Base-by-base conservation (phyloP, 2,329 filamentous ascomycete species). In the Pseudogymnoascus sp. region DNA sequence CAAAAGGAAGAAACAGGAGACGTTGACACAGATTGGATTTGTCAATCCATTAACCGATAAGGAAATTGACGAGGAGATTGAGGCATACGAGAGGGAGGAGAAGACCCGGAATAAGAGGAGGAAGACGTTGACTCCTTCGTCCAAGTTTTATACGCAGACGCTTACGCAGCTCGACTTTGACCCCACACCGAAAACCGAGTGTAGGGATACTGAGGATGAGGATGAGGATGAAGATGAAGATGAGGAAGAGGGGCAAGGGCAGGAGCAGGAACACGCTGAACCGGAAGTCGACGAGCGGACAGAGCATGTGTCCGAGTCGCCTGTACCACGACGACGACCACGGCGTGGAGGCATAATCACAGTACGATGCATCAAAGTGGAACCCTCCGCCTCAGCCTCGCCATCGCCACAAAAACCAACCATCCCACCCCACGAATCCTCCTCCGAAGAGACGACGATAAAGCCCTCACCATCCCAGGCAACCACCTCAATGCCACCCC, bases 101-200 rank as follows among this genome's bases (percentile, higher is more conserved):
- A 9, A 56, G 57, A 28, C 19, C 4, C 5, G 39, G 9, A 30
- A 34, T 9, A 59, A 39, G 21, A 59, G 39, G 57, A 35, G 57
- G 23, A 41, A 34, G 23, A 41, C 35, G 18, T 35, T 39, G 35
- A 55, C 28, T 19, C 33, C 26, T 15, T 30, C 33, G 37, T 45
- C 33, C 10, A 48, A 30, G 57, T 30, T 45, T 23, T 95, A 66
- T 96, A 96, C 69, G 81, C 81, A 38, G 74, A 78, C 0, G 73
- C 80, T 18, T 96, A 92, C 73, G 71, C 18, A 75, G 76, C 2
- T 92, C 88, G 0, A 76, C 77, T 38, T 35, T 23, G 33, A 57
- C 23, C 23, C 55, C 23, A 57, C 26, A 8, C 26, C 45, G 30
- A 45, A 39, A 19, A 12, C 19, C 3, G 23, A 41, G 21, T 30